A percentile compares a stretch with the other conserved stretches of the same genome.
Conservation (phyloP, 164 flowering plant species). For the Annona squamosa region DNA sequence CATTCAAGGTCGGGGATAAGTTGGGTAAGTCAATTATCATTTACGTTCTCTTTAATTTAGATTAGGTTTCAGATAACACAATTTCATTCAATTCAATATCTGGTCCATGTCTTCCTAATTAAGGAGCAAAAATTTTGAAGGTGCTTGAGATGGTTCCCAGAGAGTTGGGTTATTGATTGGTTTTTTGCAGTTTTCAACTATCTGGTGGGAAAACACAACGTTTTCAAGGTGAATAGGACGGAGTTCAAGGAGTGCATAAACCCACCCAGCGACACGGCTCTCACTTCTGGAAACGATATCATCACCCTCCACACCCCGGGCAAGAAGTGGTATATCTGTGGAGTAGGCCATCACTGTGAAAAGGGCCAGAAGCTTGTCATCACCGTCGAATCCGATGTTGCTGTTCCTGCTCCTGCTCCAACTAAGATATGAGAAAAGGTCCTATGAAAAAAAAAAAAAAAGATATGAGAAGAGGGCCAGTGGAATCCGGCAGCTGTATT, state of each 20-base stretch:
- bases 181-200: background rate
- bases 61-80: no score
- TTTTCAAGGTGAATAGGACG: background rate
- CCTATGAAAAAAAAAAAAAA: no score
- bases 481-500: no score
- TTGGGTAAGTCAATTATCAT: background rate
- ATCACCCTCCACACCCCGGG: background rate
- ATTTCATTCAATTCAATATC: no score
- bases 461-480: no score
- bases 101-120: no score
- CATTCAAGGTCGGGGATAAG: constrained; percentile 8
- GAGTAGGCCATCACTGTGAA: background rate
- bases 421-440: no score
- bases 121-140: no score
- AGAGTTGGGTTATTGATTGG: background rate
- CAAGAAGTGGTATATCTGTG: background rate
- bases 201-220: background rate
- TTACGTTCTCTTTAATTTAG: background rate
- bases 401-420: background rate
- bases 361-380: background rate
- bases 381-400: background rate
- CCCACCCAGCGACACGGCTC: background rate
- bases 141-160: background rate
- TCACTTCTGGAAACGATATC: background rate
- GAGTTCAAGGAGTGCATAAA: background rate